Percentiles rank a stretch among this genome's conserved stretches.
phyloP scores from a whole-genome alignment of 2,329 filamentous ascomycete genomes.

The Aureobasidium sp. region DNA sequence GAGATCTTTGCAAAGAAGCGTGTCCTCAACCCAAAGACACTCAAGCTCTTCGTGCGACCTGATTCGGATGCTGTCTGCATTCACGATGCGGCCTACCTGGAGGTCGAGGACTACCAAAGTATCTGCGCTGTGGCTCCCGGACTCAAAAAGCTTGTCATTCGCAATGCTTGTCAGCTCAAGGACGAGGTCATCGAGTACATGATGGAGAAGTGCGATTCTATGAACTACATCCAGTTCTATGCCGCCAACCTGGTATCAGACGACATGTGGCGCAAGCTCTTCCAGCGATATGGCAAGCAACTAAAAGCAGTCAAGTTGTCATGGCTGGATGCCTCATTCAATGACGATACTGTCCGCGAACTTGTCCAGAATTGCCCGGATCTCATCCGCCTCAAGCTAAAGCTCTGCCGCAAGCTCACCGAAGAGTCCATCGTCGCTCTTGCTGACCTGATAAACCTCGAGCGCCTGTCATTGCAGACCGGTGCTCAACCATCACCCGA shows the following conservation, averaged over 20 bases:
- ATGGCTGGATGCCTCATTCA: conserved; percentile 76
- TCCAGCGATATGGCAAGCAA: conserved; percentile 57
- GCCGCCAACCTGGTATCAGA: conserved; percentile 79
- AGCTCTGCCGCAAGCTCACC: conserved; percentile 69
- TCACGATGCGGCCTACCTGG: conserved; percentile 60
- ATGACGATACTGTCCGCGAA: conserved; percentile 59
- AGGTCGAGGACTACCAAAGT: conserved; percentile 67
- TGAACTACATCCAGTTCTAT: conserved; percentile 72
- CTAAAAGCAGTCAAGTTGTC: conserved; percentile 70
- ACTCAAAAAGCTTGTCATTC: conserved; percentile 64
- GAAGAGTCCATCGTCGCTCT: conserved; percentile 60
- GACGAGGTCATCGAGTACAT: conserved; percentile 77
- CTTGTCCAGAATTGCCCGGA: conserved; percentile 60
- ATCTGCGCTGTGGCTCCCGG: conserved; percentile 70
- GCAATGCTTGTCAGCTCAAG: conserved; percentile 88
- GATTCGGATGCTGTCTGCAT: conserved; percentile 52
- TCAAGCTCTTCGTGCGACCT: conserved; percentile 45
- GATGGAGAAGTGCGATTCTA: conserved; percentile 58
- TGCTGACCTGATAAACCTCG: conserved; percentile 52
- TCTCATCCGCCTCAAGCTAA: conserved; percentile 69
- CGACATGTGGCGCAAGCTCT: conserved; percentile 63
- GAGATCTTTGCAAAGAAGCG: conserved; percentile 59
- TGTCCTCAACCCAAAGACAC: conserved; percentile 46
- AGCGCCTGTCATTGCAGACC: conserved; percentile 70
- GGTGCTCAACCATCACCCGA: conserved; percentile 50